Percentiles rank a stretch among this genome's conserved stretches.
These are phyloP conservation scores for Phylloporus sp. DNA, from an alignment of 768 basidiomycete species.

Conservation along the genomic window DNA sequence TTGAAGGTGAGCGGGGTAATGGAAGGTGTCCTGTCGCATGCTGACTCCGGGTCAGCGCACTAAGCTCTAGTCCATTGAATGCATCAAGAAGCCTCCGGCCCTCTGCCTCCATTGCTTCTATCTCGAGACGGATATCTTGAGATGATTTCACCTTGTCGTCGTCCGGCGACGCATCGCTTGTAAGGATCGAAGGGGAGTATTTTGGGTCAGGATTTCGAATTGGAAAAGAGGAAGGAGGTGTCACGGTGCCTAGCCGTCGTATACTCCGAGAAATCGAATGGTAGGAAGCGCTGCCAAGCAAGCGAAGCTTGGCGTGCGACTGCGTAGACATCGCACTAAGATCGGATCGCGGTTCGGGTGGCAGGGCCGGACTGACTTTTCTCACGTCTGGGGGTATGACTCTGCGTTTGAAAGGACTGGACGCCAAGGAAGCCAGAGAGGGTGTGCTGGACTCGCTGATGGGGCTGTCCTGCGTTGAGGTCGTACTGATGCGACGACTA, in stretches of 20 bases:
- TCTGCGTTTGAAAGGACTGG: conserved; percentile 39
- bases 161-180: conserved; percentile 39
- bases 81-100: conserved; percentile 68
- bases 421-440: conserved; percentile 25
- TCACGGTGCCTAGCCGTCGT: conserved; percentile 37
- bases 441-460: conserved; percentile 40
- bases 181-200: conserved; percentile 31
- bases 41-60: conserved; percentile 46
- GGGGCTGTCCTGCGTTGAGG: conserved; percentile 41
- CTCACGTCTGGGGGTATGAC: conserved; percentile 41
- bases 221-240: conserved; percentile 57
- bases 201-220: conserved; percentile 32
- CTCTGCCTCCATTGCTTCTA: conserved; percentile 66
- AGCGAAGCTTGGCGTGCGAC: conserved; percentile 31
- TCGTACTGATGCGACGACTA: conserved; percentile 27
- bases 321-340: conserved; percentile 41
- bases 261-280: conserved; percentile 44
- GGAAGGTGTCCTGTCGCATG: conserved; percentile 18
- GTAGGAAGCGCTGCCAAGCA: conserved; percentile 25
- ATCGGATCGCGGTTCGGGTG: conserved; percentile 36
- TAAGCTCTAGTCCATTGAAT: conserved; percentile 74
- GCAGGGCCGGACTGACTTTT: conserved; percentile 15
- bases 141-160: conserved; percentile 57
- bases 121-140: conserved; percentile 60
- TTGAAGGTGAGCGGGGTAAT: conserved; percentile 28